Evolutionary conservation across 352 stramenopile genomes (phyloP).

Genomic region (Elongisporangium senticosum): DNA sequence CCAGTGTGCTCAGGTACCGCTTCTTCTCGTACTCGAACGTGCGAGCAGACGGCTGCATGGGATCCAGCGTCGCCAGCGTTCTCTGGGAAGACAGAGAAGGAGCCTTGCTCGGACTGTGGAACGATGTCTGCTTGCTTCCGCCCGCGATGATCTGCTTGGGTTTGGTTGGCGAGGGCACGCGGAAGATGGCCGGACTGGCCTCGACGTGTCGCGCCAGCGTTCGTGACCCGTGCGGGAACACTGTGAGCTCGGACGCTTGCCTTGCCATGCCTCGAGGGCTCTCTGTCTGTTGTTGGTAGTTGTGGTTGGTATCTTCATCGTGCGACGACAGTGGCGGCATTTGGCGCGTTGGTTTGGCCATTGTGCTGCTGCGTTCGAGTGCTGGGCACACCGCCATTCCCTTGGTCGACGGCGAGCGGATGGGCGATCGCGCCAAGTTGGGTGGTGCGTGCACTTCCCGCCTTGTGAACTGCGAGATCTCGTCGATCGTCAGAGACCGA

Average conservation of each 20-base stretch:
- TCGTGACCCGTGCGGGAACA: constrained; percentile 50
- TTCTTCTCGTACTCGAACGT: constrained; percentile 80
- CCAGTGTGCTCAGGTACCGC: constrained; percentile 70
- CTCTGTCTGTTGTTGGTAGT: constrained; percentile 6
- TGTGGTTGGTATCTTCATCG: not conserved
- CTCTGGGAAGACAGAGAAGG: constrained; percentile 4
- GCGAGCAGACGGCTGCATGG: constrained; percentile 43
- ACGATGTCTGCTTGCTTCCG: constrained; percentile 22
- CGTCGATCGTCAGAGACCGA: constrained; percentile 55
- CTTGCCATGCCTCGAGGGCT: not conserved
- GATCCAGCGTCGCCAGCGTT: constrained; percentile 28
- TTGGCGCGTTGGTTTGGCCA: not conserved
- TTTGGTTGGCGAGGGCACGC: constrained; percentile 42
- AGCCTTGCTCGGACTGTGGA: constrained; percentile 10
- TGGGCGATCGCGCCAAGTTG: constrained; percentile 27
- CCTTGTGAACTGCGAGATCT: constrained; percentile 62
- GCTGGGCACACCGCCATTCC: constrained; percentile 44
- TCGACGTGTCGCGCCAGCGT: constrained; percentile 57
- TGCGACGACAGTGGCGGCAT: not conserved
- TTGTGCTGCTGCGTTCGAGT: constrained; percentile 28
- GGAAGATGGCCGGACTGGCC: constrained; percentile 56
- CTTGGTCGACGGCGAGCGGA: constrained; percentile 35
- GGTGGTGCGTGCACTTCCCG: constrained; percentile 39
- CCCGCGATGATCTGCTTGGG: constrained; percentile 10
- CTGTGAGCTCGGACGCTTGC: constrained; percentile 20